Evolutionary conservation across 257 asterid species (phyloP), one percentile per base, ranked within the genome.

Genomic region (Solanum sejunctum): DNA sequence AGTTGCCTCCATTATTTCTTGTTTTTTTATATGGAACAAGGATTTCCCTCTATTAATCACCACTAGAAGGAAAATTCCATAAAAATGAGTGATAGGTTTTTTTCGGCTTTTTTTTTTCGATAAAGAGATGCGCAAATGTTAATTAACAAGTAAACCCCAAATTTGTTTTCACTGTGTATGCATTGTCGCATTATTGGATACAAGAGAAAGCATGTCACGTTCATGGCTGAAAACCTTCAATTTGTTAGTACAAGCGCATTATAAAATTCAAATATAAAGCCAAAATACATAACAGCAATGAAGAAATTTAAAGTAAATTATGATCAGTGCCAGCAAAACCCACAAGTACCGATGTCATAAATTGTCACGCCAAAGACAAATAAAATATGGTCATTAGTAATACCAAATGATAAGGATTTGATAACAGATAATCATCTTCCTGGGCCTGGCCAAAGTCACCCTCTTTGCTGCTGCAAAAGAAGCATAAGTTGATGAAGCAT

Each of bases 401-500:
- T 93, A 97, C 99, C 97, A 95, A 86, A 95, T 97, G 99, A 91
- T 97, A 97, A 7, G 99, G 98, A 87, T 94, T 97, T 81, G 98
- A 93, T 72, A 95, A 84, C 73, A 97, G 88, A 91, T 93, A 93
- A 86, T 95, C 98, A 85, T 93, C 98, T 90, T 94, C 97, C 88
- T 88, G 94, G 82, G 96, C 93, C 88, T 88, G 94, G 82, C 97
- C 93, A 80, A 93, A 88, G 84, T 93, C 97, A 21, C 93, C 92
- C 88, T 94, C 98, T 91, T 95, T 97, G 88, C 95, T 97, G 85
- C 98, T 96, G 94, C 91, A 92, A 81, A 88, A 77, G 70, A 43
- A 86, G 87, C 67, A 28, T 52, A 75, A 23, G 82, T 67, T 81
- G 64, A n/a, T 26, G 71, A 86, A 84, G 82, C 82, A 78, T 60